Conservation (phyloP, 1,139 yeast genomes). For the Meyerozyma athensensis region DNA sequence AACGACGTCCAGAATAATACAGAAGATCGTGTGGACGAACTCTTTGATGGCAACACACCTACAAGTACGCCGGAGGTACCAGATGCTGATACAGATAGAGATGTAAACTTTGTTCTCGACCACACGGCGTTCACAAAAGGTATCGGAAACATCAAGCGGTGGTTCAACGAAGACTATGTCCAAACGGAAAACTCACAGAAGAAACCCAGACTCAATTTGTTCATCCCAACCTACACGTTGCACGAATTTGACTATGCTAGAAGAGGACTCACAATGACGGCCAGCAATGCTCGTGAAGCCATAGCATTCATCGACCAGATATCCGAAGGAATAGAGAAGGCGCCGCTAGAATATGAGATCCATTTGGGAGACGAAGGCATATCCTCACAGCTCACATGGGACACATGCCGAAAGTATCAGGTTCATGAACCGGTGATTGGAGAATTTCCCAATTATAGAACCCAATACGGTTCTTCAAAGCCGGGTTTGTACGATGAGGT, state of each 20-base stretch:
- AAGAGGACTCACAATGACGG: slow-evolving; percentile 49
- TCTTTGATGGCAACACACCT: not conserved
- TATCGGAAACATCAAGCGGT: slow-evolving; percentile 52
- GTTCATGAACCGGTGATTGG: slow-evolving; percentile 37
- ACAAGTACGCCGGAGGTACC: not conserved
- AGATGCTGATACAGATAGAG: not conserved
- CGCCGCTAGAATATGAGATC: slow-evolving; percentile 8
- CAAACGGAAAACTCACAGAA: slow-evolving; percentile 17
- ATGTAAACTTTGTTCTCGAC: slow-evolving; percentile 45
- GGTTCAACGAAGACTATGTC: slow-evolving; percentile 44
- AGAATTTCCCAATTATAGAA: slow-evolving; percentile 45
- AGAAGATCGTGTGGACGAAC: not conserved
- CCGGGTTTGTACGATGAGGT: slow-evolving; percentile 7
- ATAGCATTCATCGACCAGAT: slow-evolving; percentile 47
- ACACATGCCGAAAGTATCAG: slow-evolving; percentile 40
- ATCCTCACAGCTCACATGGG: slow-evolving; percentile 35
- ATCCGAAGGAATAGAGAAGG: slow-evolving; percentile 17
- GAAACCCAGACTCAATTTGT: slow-evolving; percentile 25
- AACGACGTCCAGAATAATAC: too few species aligned
- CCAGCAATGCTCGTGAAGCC: slow-evolving; percentile 56
- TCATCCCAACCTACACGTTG: slow-evolving; percentile 51
- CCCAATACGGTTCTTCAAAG: slow-evolving; percentile 20
- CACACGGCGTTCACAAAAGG: slow-evolving; percentile 59
- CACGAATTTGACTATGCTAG: slow-evolving; percentile 53
- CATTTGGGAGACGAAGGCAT: slow-evolving; percentile 9